These are phyloP conservation scores for Obba rivulosa DNA, from an alignment of 768 basidiomycete species.

Conservation along the genomic window DNA sequence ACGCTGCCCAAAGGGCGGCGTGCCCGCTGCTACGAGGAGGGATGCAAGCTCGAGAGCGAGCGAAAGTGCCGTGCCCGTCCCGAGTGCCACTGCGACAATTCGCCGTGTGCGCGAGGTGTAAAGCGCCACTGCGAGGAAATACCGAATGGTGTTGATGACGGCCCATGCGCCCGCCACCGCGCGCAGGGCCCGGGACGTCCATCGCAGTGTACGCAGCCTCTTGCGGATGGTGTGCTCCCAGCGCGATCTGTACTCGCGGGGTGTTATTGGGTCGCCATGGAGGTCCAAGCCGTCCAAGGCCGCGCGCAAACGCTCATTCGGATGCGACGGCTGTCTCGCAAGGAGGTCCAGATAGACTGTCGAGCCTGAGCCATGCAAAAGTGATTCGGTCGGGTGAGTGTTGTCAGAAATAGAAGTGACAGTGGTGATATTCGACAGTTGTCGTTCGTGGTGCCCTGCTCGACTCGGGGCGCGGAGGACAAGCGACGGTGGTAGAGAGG, in stretches of 20 bases:
- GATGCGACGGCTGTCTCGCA: constrained; percentile 38
- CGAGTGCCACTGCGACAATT: constrained; percentile 41
- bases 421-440: constrained; percentile 25
- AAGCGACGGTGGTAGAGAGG: constrained; percentile 13
- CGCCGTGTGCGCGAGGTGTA: constrained; percentile 39
- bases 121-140: constrained; percentile 52
- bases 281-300: constrained; percentile 28
- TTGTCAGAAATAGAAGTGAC: constrained; percentile 23
- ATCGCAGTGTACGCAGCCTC: constrained; percentile 30
- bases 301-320: constrained; percentile 27
- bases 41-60: constrained; percentile 35
- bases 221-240: constrained; percentile 24
- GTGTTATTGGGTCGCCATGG: constrained; percentile 26
- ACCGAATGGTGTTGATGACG: constrained; percentile 57
- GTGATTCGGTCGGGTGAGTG: constrained; percentile 27
- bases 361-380: constrained; percentile 24
- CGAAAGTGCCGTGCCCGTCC: constrained; percentile 38
- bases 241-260: constrained; percentile 25
- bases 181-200: constrained; percentile 24
- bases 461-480: constrained; percentile 1
- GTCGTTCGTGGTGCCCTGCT: constrained; percentile 15
- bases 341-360: constrained; percentile 33
- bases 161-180: constrained; percentile 51
- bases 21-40: constrained; percentile 34
- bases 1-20: constrained; percentile 26